Conservation (phyloP, 2,329 filamentous ascomycete species). For the Penicillium hesseltinei region DNA sequence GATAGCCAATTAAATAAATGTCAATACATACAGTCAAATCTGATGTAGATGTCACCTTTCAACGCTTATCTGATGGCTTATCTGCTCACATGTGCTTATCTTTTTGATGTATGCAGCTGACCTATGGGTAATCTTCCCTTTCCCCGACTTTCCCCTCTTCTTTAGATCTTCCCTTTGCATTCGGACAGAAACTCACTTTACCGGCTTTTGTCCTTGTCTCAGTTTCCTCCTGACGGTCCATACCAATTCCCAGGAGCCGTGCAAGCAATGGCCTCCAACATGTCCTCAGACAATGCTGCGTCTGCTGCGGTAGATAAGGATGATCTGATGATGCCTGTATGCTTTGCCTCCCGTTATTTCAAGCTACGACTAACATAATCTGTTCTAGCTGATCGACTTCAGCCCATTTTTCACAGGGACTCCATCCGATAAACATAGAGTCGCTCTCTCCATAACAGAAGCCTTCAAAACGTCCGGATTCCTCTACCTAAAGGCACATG, state of each 20-base stretch:
- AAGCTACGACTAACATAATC: neutral
- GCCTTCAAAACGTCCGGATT: conserved; percentile 87
- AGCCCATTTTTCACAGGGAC: conserved; percentile 66
- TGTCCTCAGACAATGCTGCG: conserved; percentile 16
- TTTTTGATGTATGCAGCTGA: neutral
- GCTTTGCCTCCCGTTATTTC: neutral
- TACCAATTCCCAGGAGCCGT: neutral
- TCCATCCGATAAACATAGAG: conserved; percentile 58
- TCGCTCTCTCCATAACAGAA: conserved; percentile 69
- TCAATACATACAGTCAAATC: neutral
- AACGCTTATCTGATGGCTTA: conserved; percentile 1
- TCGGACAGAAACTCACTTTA: neutral
- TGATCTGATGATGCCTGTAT: conserved; percentile 45
- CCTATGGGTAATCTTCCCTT: neutral
- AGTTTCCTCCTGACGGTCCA: neutral
- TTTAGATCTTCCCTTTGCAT: neutral
- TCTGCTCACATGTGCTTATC: conserved; percentile 1
- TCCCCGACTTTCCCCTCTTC: conserved; percentile 6
- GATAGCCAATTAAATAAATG: neutral
- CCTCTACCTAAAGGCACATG: conserved; percentile 80
- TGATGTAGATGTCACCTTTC: neutral
- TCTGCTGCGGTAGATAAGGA: conserved; percentile 44
- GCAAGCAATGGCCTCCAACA: conserved; percentile 3
- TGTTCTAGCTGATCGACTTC: conserved; percentile 71
- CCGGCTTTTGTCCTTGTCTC: neutral